Percentiles rank a stretch among this genome's conserved stretches.
Conservation (phyloP, 306 rosid species). For the Vigna reflexopilosa region DNA sequence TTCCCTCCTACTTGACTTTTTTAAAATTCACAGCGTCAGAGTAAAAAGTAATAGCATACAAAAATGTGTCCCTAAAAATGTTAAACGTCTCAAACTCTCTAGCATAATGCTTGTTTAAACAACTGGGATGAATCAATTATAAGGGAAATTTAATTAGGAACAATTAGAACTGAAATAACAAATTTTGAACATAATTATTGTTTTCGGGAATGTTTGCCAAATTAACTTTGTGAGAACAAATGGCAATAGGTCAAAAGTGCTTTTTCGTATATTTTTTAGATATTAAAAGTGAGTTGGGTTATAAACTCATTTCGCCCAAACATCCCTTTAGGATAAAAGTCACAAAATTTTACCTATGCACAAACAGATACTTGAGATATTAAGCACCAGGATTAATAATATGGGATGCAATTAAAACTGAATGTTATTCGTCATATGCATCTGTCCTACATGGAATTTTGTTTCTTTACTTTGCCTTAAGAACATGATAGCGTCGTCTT, state of each 20-base stretch:
- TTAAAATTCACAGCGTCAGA: constrained; percentile 23
- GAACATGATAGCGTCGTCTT: constrained; percentile 23
- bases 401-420: not conserved
- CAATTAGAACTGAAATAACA: constrained; percentile 3
- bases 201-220: constrained; percentile 9
- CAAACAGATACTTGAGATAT: constrained; percentile 21
- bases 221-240: not conserved
- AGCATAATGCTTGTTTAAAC: constrained; percentile 19
- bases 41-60: constrained; percentile 9
- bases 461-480: constrained; percentile 24
- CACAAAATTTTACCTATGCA: not conserved
- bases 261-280: not conserved
- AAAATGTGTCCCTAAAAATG: not conserved
- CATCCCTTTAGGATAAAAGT: not conserved
- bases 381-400: constrained; percentile 23
- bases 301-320: not conserved
- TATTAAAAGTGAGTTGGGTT: constrained; percentile 19
- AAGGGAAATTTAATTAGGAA: constrained; percentile 8
- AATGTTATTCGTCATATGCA: constrained; percentile 5
- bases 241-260: not conserved
- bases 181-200: constrained; percentile 1
- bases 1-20: constrained; percentile 3
- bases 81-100: constrained; percentile 36
- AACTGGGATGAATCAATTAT: constrained; percentile 18
- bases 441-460: constrained; percentile 21